Base-by-base conservation (phyloP, 306 rosid genomes). In the Lathyrus sativus region DNA sequence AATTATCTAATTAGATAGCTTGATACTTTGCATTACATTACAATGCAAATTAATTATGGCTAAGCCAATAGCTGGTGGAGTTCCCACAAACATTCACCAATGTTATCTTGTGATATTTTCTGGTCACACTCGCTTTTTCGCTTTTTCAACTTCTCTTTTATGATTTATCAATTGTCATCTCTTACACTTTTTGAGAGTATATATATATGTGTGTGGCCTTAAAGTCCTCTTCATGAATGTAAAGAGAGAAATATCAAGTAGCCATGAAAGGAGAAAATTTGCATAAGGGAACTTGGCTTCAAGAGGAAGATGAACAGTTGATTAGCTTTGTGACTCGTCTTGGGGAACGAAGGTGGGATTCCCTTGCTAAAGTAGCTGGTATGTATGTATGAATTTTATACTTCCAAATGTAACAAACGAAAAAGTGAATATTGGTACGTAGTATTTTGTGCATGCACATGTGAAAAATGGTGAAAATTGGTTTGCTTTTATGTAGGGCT, bases 341-440 rank as follows among this genome's bases (percentile, higher is more conserved):
- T 50, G 97, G 95, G 24, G 87, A 56, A 56, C 45, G 82, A 35
- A 82, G 80, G 48, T 91, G 96, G 95, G 96, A 88, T 62, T 77
- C 84, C 24, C 79, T 91, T 18, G 96, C 89, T 31, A 85, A 82
- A 71, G 85, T 82, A 35, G 80, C 97, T 14, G 97, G 91, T 88
- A 78, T 56, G 73, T 45, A 18, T 33, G 12, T 3, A 48, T 8
- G 15, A 8, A 24, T 24, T 24, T 24, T 24, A 24, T 24, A 1
- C 26, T 24, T 24, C 2, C 3, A 24, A 24, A 26, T 26, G 29
- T 26, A 26, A 26, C 29, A 26, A 26, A 26, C 29, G 4, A 26
- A 26, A 26, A 26, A 26, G 29, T 26, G 29, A 3, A 18, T 18
- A 9, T 7, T 49, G 28, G 9, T 17, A 29, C n/a, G 22, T 6